Percentiles rank a stretch among this genome's conserved stretches.
These are phyloP conservation scores for Lichtheimia ornata DNA, from an alignment of 371 early-diverging fungal species.

Conservation along the genomic window DNA sequence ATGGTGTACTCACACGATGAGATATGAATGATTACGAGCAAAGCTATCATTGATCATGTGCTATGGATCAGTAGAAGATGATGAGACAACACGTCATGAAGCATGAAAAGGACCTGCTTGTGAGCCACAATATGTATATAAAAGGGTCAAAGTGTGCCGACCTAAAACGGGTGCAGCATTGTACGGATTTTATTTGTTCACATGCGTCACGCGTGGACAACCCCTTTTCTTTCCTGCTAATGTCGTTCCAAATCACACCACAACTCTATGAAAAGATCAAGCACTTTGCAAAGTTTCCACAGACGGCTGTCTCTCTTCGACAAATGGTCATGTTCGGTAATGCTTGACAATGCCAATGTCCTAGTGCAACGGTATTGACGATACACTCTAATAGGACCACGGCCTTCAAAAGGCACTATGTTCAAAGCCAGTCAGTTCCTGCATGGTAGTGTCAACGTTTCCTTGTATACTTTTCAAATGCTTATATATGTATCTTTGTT, in stretches of 20 bases:
- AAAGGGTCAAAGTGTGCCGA: too few species aligned
- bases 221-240: slow-evolving; percentile 3
- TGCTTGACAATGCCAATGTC: background rate
- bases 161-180: too few species aligned
- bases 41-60: too few species aligned
- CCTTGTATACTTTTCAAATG: background rate
- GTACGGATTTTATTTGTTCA: too few species aligned
- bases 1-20: too few species aligned
- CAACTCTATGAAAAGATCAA: slow-evolving; percentile 69
- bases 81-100: too few species aligned
- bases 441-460: slow-evolving; percentile 41
- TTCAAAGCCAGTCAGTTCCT: slow-evolving; percentile 88
- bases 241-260: slow-evolving; percentile 51
- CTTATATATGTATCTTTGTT: background rate
- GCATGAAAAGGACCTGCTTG: too few species aligned
- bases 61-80: too few species aligned
- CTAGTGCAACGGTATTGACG: background rate
- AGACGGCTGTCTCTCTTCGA: slow-evolving; percentile 88
- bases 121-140: too few species aligned
- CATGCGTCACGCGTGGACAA: too few species aligned
- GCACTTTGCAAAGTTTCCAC: slow-evolving; percentile 79
- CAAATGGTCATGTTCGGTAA: slow-evolving; percentile 94
- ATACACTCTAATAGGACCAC: slow-evolving; percentile 55
- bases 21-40: too few species aligned
- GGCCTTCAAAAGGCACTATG: slow-evolving; percentile 76